Evolutionary conservation across 1,139 yeast species (phyloP).

Genomic region (Suhomyces panamericanus): DNA sequence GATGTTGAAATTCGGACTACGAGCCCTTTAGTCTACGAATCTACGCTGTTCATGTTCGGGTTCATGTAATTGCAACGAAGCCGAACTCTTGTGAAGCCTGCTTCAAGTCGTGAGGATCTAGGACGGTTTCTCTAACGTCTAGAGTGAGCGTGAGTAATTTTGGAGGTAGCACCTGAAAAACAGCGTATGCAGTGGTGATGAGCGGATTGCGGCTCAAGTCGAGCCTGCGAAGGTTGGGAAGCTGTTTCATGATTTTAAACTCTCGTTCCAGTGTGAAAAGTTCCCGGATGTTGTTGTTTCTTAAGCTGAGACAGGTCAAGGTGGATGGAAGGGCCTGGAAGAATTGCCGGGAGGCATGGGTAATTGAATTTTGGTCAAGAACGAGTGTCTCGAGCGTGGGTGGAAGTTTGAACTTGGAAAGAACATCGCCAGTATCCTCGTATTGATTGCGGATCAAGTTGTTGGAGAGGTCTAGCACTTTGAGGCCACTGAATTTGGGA

Average conservation of each 20-base stretch:
- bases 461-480: slow-evolving; percentile 28
- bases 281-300: slow-evolving; percentile 16
- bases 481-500: slow-evolving; percentile 24
- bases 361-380: slow-evolving; percentile 30
- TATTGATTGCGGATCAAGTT: slow-evolving; percentile 27
- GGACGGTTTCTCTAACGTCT: neutral
- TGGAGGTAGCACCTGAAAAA: neutral
- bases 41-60: too few species aligned
- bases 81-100: slow-evolving; percentile 2
- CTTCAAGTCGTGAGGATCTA: slow-evolving; percentile 1
- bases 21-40: neutral
- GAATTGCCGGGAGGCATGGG: slow-evolving; percentile 23
- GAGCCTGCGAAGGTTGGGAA: slow-evolving; percentile 5
- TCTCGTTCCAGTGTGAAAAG: neutral
- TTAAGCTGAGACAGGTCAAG: slow-evolving; percentile 24
- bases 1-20: too few species aligned
- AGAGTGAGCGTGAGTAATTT: neutral
- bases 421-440: slow-evolving; percentile 23
- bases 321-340: slow-evolving; percentile 30
- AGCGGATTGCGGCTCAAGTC: slow-evolving; percentile 4
- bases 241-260: neutral
- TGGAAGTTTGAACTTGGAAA: slow-evolving; percentile 35
- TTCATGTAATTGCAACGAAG: neutral
- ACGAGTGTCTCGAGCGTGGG: slow-evolving; percentile 24
- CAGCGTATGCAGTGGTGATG: neutral